Evolutionary conservation across 768 basidiomycete genomes (phyloP).

Genomic region (Tulasnella sp.): DNA sequence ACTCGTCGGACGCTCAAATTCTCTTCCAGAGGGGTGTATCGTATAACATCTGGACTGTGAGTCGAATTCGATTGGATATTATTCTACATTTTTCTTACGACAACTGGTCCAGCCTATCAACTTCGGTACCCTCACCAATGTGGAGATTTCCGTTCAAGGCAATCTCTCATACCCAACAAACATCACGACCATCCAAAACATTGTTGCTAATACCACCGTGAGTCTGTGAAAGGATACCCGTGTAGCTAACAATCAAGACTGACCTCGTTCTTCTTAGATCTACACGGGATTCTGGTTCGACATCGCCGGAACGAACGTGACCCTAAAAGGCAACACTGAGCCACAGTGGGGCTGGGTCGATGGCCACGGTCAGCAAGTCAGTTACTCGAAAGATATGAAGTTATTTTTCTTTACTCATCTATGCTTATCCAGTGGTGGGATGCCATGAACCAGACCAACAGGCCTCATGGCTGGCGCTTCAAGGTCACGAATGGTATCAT

Average conservation of each 20-base stretch:
- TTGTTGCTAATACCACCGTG: constrained; percentile 45
- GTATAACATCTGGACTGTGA: constrained; percentile 45
- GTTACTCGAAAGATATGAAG: constrained; percentile 16
- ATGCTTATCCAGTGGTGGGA: constrained; percentile 18
- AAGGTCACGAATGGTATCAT: constrained; percentile 34
- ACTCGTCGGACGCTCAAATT: constrained; percentile 32
- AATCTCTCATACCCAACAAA: constrained; percentile 36
- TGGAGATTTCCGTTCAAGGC: constrained; percentile 33
- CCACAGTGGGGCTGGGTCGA: constrained; percentile 34
- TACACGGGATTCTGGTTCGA: constrained; percentile 7
- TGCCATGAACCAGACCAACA: constrained; percentile 24
- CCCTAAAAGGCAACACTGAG: constrained; percentile 33
- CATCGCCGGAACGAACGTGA: constrained; percentile 23
- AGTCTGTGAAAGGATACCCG: constrained; percentile 36
- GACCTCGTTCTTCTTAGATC: not conserved
- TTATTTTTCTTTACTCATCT: not conserved
- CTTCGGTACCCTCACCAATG: constrained; percentile 40
- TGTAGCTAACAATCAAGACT: constrained; percentile 24
- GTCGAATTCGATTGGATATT: not conserved
- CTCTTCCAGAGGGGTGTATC: constrained; percentile 43
- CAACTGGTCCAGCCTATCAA: constrained; percentile 29
- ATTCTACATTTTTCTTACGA: not conserved
- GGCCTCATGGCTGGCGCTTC: constrained; percentile 39
- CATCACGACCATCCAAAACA: constrained; percentile 32
- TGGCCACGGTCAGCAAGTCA: constrained; percentile 36